Evolutionary conservation across 1,284 basidiomycete genomes (phyloP).

Genomic region (Austropuccinia psidii): DNA sequence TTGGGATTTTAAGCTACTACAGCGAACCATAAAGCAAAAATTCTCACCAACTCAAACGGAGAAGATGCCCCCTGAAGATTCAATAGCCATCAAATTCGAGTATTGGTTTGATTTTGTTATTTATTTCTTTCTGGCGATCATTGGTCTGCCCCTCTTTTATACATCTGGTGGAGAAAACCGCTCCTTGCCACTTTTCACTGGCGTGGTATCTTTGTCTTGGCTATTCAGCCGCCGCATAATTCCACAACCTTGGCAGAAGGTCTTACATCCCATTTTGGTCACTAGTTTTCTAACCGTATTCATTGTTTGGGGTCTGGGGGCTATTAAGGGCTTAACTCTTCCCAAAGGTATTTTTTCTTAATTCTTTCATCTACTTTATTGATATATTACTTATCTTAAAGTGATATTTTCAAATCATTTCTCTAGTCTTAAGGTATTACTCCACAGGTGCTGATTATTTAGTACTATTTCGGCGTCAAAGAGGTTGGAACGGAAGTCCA

Average conservation of each 20-base stretch:
- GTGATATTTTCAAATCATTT: no score
- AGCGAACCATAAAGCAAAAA: no score
- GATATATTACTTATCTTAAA: no score
- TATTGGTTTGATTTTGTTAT: constrained; percentile 24
- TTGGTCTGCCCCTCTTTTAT: constrained; percentile 30
- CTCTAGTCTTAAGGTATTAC: constrained; percentile 20
- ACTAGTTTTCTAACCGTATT: constrained; percentile 33
- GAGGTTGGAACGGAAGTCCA: constrained; percentile 10
- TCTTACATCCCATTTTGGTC: constrained; percentile 35
- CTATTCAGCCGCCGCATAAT: constrained; percentile 26
- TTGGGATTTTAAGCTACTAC: no score
- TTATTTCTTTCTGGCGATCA: constrained; percentile 20
- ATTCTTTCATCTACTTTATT: no score
- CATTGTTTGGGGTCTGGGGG: constrained; percentile 9
- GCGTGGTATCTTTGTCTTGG: constrained; percentile 28
- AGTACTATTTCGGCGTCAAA: constrained; percentile 2
- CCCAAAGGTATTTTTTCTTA: background rate
- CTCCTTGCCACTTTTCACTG: constrained; percentile 22
- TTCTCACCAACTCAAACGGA: no score
- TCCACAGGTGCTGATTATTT: constrained; percentile 14
- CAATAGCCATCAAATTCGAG: background rate
- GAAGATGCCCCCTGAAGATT: background rate
- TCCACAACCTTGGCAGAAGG: background rate
- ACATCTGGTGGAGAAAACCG: constrained; percentile 24
- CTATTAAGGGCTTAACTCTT: constrained; percentile 15